Conservation (phyloP, 768 basidiomycete species). For the Boletus vermiculosoides region DNA sequence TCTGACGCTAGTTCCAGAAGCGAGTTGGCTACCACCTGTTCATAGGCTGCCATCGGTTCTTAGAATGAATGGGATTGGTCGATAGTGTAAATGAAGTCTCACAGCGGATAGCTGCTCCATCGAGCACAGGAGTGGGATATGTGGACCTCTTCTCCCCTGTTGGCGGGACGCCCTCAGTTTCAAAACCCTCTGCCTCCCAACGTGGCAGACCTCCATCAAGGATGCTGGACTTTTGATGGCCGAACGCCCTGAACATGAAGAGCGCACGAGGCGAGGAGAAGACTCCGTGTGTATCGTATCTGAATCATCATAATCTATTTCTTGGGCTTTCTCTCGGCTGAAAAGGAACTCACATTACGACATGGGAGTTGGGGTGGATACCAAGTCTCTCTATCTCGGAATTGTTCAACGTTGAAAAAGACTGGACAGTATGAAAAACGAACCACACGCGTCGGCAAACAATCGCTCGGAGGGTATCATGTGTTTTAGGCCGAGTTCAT, state of each 20-base stretch:
- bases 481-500: constrained; percentile 82
- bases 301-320: constrained; percentile 30
- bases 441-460: constrained; percentile 83
- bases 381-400: constrained; percentile 60
- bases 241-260: constrained; percentile 93
- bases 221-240: constrained; percentile 81
- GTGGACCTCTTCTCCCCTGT: constrained; percentile 24
- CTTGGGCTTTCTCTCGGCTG: not conserved
- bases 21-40: constrained; percentile 76
- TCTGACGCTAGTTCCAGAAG: constrained; percentile 42
- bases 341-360: constrained; percentile 62
- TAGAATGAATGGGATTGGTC: constrained; percentile 26
- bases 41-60: constrained; percentile 56
- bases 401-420: constrained; percentile 8
- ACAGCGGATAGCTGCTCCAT: constrained; percentile 47
- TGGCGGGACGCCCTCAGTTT: constrained; percentile 41
- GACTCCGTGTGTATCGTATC: constrained; percentile 87
- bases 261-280: constrained; percentile 92
- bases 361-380: constrained; percentile 70
- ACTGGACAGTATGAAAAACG: constrained; percentile 26
- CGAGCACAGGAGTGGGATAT: constrained; percentile 57
- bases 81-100: constrained; percentile 35
- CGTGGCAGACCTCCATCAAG: constrained; percentile 90
- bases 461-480: constrained; percentile 80
- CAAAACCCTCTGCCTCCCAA: constrained; percentile 68